Conservation (phyloP, 192 early-diverging fungal genomes). For the Coemansia sp. region DNA sequence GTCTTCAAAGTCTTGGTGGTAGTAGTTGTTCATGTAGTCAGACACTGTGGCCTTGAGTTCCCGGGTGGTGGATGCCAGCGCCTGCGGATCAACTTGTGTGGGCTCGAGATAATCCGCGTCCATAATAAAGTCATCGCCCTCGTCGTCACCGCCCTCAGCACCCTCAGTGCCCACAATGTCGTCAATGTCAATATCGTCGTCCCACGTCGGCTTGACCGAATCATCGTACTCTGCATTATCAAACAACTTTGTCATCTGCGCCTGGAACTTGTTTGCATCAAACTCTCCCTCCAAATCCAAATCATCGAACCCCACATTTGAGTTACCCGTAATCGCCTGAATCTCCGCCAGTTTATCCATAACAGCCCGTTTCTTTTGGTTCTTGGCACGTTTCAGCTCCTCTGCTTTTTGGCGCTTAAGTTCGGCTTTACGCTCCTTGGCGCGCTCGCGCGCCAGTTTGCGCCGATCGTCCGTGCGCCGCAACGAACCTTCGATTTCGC, state of each 20-base stretch:
- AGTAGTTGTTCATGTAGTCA: conserved; percentile 87
- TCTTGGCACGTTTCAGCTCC: conserved; percentile 90
- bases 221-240: conserved; percentile 41
- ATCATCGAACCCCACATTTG: conserved; percentile 67
- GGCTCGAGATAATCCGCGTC: conserved; percentile 87
- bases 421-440: conserved; percentile 71
- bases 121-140: conserved; percentile 72
- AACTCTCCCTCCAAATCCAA: conserved; percentile 91
- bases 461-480: conserved; percentile 82
- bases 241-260: conserved; percentile 81
- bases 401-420: conserved; percentile 71
- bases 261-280: conserved; percentile 83
- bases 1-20: conserved; percentile 91
- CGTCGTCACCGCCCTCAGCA: conserved; percentile 3
- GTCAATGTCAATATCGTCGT: conserved; percentile 79
- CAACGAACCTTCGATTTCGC: conserved; percentile 78
- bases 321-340: conserved; percentile 79
- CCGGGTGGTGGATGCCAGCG: conserved; percentile 11
- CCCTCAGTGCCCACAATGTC: conserved; percentile 54
- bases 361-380: conserved; percentile 88
- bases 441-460: conserved; percentile 67
- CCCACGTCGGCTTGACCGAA: conserved; percentile 81
- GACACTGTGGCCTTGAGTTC: conserved; percentile 56
- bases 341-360: conserved; percentile 79
- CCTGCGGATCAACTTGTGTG: conserved; percentile 45